Evolutionary conservation across 2,329 filamentous ascomycete genomes (phyloP).

Genomic region (Drechslerella dactyloides): DNA sequence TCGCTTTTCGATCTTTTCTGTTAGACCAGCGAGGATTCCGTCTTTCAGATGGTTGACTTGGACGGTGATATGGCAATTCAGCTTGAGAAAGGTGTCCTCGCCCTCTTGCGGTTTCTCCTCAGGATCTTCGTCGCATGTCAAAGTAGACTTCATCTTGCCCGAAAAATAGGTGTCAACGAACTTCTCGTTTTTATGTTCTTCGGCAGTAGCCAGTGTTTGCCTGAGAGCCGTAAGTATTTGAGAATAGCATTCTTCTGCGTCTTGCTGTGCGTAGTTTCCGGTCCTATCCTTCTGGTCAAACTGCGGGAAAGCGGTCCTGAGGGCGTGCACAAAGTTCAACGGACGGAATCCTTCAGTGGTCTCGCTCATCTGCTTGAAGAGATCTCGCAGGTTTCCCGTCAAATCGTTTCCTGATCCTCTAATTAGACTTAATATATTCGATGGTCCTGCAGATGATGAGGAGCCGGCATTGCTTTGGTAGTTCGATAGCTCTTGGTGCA

Average conservation of each 20-base stretch:
- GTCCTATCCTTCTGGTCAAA: constrained; percentile 88
- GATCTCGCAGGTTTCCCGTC: constrained; percentile 75
- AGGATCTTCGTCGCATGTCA: constrained; percentile 81
- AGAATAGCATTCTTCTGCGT: constrained; percentile 97
- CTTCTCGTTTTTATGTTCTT: constrained; percentile 65
- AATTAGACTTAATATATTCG: constrained; percentile 54
- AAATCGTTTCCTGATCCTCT: constrained; percentile 64
- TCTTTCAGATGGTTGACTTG: constrained; percentile 89
- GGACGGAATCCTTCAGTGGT: constrained; percentile 88
- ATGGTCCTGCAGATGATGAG: constrained; percentile 38
- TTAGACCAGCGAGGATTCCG: constrained; percentile 79
- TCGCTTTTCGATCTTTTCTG: constrained; percentile 88
- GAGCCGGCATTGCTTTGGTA: constrained; percentile 61
- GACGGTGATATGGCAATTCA: constrained; percentile 92
- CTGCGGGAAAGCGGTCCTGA: constrained; percentile 83
- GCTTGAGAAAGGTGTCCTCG: constrained; percentile 82
- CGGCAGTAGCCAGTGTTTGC: constrained; percentile 67
- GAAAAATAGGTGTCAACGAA: constrained; percentile 92
- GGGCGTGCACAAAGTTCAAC: constrained; percentile 77
- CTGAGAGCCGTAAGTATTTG: constrained; percentile 86
- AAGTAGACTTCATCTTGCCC: constrained; percentile 76
- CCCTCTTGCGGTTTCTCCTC: constrained; percentile 69
- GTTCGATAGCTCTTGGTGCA: constrained; percentile 76
- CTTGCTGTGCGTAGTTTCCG: constrained; percentile 90
- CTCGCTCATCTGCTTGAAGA: constrained; percentile 87